phyloP scores from a whole-genome alignment of 768 basidiomycete species.

The Podaxis rugospora region DNA sequence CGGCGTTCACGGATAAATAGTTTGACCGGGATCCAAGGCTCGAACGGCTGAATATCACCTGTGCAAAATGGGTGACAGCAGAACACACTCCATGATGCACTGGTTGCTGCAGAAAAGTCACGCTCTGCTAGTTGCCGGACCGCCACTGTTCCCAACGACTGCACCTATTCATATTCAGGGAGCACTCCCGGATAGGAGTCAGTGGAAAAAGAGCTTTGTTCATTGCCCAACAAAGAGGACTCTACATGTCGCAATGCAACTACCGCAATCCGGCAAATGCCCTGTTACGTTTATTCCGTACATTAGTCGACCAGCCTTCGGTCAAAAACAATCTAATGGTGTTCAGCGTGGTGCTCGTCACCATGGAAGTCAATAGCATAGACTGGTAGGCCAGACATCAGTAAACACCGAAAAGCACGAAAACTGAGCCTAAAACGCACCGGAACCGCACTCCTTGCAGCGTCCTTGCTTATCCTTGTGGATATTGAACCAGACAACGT shows the following conservation, averaged over 20 bases:
- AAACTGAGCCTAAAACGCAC: slow-evolving; percentile 38
- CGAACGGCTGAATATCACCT: no score
- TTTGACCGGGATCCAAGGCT: no score
- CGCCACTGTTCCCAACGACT: neutral
- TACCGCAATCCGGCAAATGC: neutral
- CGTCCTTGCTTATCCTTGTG: slow-evolving; percentile 64
- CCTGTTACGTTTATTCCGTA: neutral
- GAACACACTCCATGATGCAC: neutral
- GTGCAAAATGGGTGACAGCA: neutral
- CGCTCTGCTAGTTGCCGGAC: neutral
- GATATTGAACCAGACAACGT: slow-evolving; percentile 80
- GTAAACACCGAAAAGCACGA: neutral
- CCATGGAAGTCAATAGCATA: slow-evolving; percentile 75
- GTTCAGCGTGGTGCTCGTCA: slow-evolving; percentile 42
- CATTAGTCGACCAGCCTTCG: neutral
- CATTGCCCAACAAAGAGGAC: neutral
- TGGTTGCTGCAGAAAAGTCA: neutral
- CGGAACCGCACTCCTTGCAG: slow-evolving; percentile 92
- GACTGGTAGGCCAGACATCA: slow-evolving; percentile 34
- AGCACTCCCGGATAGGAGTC: neutral
- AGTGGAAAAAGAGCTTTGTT: neutral
- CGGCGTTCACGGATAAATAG: no score
- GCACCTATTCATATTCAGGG: neutral
- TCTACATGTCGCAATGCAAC: slow-evolving; percentile 1
- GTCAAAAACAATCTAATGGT: slow-evolving; percentile 26